A percentile compares a stretch with the other conserved stretches of the same genome.
phyloP scores from a whole-genome alignment of 331 rosid genomes.

The Stylosanthes scabra region DNA sequence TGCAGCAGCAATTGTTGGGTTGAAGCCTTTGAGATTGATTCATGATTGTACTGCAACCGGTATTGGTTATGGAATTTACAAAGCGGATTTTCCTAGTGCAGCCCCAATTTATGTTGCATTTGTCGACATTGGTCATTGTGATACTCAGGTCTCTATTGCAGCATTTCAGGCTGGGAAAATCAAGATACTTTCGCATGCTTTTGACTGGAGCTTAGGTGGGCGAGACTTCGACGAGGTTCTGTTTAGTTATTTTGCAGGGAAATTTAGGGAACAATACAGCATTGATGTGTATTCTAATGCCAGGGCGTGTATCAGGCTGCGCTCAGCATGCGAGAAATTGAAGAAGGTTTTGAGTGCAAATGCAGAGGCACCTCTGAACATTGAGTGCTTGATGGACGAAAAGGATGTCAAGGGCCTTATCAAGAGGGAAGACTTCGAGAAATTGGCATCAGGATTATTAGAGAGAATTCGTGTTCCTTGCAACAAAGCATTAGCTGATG shows the following conservation, averaged over 20 bases:
- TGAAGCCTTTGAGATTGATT: conserved; percentile 82
- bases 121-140: conserved; percentile 90
- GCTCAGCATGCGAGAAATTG: conserved; percentile 79
- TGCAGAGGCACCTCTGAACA: conserved; percentile 76
- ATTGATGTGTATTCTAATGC: conserved; percentile 73
- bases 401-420: conserved; percentile 86
- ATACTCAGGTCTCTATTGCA: conserved; percentile 79
- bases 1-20: conserved; percentile 80
- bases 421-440: conserved; percentile 90
- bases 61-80: conserved; percentile 84
- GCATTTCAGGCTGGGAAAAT: conserved; percentile 71
- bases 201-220: conserved; percentile 75
- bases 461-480: conserved; percentile 76
- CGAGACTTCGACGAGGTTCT: conserved; percentile 87
- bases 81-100: conserved; percentile 54
- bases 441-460: conserved; percentile 64
- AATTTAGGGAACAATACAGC: conserved; percentile 65
- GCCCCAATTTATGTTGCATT: conserved; percentile 63
- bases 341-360: conserved; percentile 93
- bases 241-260: conserved; percentile 66
- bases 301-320: conserved; percentile 75
- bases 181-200: conserved; percentile 77
- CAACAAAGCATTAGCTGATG: conserved; percentile 72
- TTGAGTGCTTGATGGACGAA: conserved; percentile 95
- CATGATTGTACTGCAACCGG: conserved; percentile 94